Evolutionary conservation across 2,329 filamentous ascomycete species (phyloP), one percentile per base, ranked within the genome.

Genomic region (Fusarium concolor): DNA sequence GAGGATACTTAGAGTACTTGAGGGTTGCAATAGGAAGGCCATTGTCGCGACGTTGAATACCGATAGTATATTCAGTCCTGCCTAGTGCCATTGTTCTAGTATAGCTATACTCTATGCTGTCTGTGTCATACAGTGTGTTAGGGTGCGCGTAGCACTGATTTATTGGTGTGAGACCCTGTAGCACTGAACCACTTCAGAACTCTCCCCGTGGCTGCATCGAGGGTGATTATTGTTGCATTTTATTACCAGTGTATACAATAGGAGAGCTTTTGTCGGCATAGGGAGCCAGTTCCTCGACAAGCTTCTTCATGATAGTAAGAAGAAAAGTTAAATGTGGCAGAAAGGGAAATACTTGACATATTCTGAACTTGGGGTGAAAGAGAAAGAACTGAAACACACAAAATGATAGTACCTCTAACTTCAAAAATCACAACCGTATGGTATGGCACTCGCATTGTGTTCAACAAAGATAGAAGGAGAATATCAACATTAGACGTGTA

Each of bases 1-100:
- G n/a, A n/a, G n/a, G n/a, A n/a, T n/a, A 99, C 78, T 99, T 96
- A 11, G 93, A 92, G 76, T 96, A 99, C 69, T 89, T 94, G 71
- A 99, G 87, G 0, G 93, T 97, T 74, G 94, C 97, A 65, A 99
- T 91, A 10, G 89, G 87, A 61, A 90, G 87, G 2, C 91, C 90
- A 70, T 91, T 87, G 70, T 91, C 87, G 71, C 91, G 87, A 62
- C 92, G 90, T 68, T 94, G 91, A 44, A 99, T 96, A 56, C 87
- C 89, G 62, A 99, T 90, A 8, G 88, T 95, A 79, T 98, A 99
- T 77, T 97, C 94, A 38, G 93, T 93, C 51, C 93, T 88, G 28
- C 93, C 94, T 2, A 97, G 85, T 0, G 92, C 94, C 63, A 97
- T 87, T 33, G 91, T 96, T 31, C 93, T 92, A 42, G 87, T 89